These are phyloP conservation scores for Colletotrichum simmondsii DNA, from an alignment of 2,329 filamentous ascomycete genomes.

Conservation along the genomic window DNA sequence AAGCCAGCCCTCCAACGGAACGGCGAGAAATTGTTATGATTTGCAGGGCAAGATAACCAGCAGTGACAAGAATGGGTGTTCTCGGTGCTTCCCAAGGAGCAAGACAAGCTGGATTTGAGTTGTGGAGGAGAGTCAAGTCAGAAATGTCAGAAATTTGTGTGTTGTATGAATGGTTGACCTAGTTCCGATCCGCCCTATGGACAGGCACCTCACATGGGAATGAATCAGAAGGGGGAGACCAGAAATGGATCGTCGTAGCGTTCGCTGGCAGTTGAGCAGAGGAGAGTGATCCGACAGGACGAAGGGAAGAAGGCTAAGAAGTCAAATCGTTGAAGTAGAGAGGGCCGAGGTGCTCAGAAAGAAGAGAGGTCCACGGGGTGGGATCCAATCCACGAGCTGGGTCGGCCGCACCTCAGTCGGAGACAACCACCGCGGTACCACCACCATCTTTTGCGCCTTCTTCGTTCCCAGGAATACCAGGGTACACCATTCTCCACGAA, in stretches of 20 bases:
- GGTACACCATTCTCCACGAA: slow-evolving; percentile 1
- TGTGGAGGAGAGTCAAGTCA: background rate
- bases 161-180: slow-evolving; percentile 22
- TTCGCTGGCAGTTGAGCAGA: slow-evolving; percentile 23
- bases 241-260: background rate
- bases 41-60: background rate
- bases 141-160: slow-evolving; percentile 1
- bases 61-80: background rate
- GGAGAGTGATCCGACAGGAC: slow-evolving; percentile 13
- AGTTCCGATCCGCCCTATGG: slow-evolving; percentile 14
- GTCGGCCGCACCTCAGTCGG: background rate
- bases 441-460: background rate
- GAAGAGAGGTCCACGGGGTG: background rate
- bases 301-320: background rate
- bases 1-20: background rate
- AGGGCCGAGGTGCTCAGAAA: background rate
- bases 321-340: background rate
- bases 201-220: slow-evolving; percentile 28
- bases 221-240: background rate
- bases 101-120: background rate
- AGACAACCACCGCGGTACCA: background rate
- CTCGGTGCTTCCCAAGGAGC: background rate
- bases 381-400: slow-evolving; percentile 14
- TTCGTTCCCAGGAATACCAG: background rate
- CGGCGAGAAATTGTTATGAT: background rate